Evolutionary conservation across 2,329 filamentous ascomycete species (phyloP), one percentile per base, ranked within the genome.

Genomic region (Fusarium sp.): DNA sequence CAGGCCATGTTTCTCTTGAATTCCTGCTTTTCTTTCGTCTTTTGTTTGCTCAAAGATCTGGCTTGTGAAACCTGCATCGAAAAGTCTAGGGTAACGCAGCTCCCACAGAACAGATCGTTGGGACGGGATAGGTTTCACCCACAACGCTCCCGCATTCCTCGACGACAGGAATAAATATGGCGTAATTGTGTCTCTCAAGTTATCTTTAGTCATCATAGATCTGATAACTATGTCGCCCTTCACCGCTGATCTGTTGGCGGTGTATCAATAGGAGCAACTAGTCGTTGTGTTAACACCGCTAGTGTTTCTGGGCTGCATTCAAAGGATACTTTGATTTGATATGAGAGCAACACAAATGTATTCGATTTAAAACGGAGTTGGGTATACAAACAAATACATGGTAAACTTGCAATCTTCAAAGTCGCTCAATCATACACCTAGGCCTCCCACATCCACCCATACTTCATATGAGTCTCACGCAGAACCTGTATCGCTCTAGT

Each of bases 401-500:
- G 2, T 14, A 53, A 23, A 34, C 10, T 20, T 10, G 20, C 13
- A 4, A n/a, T 25, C n/a, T 20, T 23, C n/a, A 16, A 10, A 11
- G 18, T 13, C 44, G 27, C 46, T 8, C n/a, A 40, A 44, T n/a
- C n/a, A 49, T 7, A 29, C 8, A 33, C 6, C 38, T 58, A 58
- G 4, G 46, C 25, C 1, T 65, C 29, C 72, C 68, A 74, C 14
- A 33, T 58, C 68, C 68, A 75, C 6, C 63, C 63, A 66, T 71
- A 18, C 38, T 63, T 42, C 25, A 23, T 38, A 36, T 73, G 56
- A 20, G 68, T 69, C 50, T 70, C 64, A 23, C 57, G 58, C 8
- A 75, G 59, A 44, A 71, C 61, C 14, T 65, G 23, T 7, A 71
- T 55, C 36, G 58, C 73, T 29, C 61, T 61, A 14, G 42, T 23